Percentiles rank a stretch among this genome's conserved stretches.
These are phyloP conservation scores for Krasilnikovozyma curviuscula DNA, from an alignment of 768 basidiomycete species.

Conservation along the genomic window DNA sequence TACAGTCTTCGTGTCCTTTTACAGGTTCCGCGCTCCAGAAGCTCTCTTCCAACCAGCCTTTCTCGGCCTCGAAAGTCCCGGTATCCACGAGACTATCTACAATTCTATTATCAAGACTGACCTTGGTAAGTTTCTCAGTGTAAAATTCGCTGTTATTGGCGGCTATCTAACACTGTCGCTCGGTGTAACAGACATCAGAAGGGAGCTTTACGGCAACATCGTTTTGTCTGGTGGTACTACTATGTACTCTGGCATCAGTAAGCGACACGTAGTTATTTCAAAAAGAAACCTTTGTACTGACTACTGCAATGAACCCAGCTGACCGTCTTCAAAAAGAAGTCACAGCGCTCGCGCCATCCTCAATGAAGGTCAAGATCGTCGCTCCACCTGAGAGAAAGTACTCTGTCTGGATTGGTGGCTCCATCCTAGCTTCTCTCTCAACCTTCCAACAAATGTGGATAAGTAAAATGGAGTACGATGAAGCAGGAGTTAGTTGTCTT, in stretches of 20 bases:
- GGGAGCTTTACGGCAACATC: constrained; percentile 52
- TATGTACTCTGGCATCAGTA: constrained; percentile 70
- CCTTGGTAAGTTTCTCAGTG: constrained; percentile 8
- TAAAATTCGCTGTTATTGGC: too few relatives aligned
- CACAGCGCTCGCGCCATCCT: constrained; percentile 59
- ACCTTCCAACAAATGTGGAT: constrained; percentile 61
- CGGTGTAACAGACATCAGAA: constrained; percentile 48
- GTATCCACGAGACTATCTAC: constrained; percentile 80
- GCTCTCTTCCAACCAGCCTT: constrained; percentile 57
- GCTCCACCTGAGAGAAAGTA: constrained; percentile 80
- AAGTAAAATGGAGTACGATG: constrained; percentile 37
- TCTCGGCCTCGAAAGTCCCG: constrained; percentile 55
- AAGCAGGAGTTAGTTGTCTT: too few relatives aligned
- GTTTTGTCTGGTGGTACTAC: constrained; percentile 80
- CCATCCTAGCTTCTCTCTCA: constrained; percentile 79
- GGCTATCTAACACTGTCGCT: too few relatives aligned
- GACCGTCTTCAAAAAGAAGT: constrained; percentile 94
- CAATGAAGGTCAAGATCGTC: constrained; percentile 93
- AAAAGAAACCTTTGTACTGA: too few relatives aligned
- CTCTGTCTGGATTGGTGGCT: constrained; percentile 88
- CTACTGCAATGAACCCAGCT: too few relatives aligned
- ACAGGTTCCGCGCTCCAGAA: constrained; percentile 42
- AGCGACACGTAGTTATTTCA: too few relatives aligned
- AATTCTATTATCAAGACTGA: constrained; percentile 25
- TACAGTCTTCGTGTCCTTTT: too few relatives aligned